phyloP scores from a whole-genome alignment of 352 stramenopile species.

The Globisporangium apiculatum region DNA sequence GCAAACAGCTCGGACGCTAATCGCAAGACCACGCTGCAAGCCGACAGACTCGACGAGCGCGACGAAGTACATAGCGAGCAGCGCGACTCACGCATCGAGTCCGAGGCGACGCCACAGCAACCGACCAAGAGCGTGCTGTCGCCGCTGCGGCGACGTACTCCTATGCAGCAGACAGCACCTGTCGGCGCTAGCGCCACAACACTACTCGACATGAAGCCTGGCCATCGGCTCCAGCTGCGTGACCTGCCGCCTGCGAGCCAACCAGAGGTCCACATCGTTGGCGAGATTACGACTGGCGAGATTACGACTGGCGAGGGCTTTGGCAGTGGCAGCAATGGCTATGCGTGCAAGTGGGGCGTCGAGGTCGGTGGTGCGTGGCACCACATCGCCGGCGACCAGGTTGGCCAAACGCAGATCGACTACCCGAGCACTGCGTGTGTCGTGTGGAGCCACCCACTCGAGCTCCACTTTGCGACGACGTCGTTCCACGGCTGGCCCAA shows the following conservation, averaged over 20 bases:
- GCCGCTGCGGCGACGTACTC: slow-evolving; percentile 5
- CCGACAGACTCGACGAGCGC: neutral
- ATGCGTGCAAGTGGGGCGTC: slow-evolving; percentile 63
- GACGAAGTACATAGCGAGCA: too few relatives aligned
- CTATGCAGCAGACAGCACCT: neutral
- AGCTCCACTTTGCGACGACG: slow-evolving; percentile 54
- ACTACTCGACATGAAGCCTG: too few relatives aligned
- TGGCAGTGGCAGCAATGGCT: slow-evolving; percentile 17
- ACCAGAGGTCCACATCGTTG: slow-evolving; percentile 63
- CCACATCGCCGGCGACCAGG: slow-evolving; percentile 47
- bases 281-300: slow-evolving; percentile 53
- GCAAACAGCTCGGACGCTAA: neutral
- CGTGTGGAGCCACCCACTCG: slow-evolving; percentile 59
- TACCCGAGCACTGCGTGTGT: slow-evolving; percentile 22
- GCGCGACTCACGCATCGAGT: too few relatives aligned
- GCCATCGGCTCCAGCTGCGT: slow-evolving; percentile 13
- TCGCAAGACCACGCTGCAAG: neutral
- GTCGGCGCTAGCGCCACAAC: neutral
- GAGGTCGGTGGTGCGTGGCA: slow-evolving; percentile 53
- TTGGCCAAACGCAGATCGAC: slow-evolving; percentile 60
- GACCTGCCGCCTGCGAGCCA: slow-evolving; percentile 32
- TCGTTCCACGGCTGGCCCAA: slow-evolving; percentile 61
- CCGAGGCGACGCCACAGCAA: neutral
- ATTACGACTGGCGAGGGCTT: slow-evolving; percentile 55
- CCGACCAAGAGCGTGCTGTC: slow-evolving; percentile 7